Conservation (phyloP, 2,329 filamentous ascomycete genomes). For the Fusarium sp. region DNA sequence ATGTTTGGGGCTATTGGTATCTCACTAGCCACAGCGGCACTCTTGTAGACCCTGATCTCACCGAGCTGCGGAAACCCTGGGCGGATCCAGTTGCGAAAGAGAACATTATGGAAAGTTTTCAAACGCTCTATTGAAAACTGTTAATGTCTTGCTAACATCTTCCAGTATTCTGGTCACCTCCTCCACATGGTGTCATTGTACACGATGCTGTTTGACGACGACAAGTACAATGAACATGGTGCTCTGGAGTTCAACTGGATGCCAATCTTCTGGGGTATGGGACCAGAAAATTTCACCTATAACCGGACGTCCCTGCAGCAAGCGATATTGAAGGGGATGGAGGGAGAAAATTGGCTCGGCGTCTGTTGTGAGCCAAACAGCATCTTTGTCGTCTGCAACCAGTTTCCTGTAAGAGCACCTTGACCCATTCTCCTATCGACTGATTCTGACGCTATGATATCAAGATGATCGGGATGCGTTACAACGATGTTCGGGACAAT, state of each 20-base stretch:
- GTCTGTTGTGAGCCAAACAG: background rate
- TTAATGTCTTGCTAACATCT: background rate
- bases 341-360: background rate
- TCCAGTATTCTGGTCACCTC: background rate
- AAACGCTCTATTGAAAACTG: background rate
- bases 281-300: background rate
- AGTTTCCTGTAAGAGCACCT: background rate
- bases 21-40: background rate
- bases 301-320: background rate
- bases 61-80: background rate
- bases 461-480: background rate
- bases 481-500: background rate
- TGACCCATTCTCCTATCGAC: background rate
- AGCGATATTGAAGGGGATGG: background rate
- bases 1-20: background rate
- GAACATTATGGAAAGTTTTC: background rate
- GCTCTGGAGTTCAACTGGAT: background rate
- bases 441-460: too few relatives aligned
- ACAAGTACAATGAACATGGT: background rate
- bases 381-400: background rate
- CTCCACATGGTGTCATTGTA: background rate
- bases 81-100: background rate
- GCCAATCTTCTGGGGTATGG: background rate
- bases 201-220: background rate
- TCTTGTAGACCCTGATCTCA: background rate